A percentile compares a stretch with the other conserved stretches of the same genome.
Evolutionary conservation across 176 grass and related monocot species (phyloP).

Genomic region (Canna indica): DNA sequence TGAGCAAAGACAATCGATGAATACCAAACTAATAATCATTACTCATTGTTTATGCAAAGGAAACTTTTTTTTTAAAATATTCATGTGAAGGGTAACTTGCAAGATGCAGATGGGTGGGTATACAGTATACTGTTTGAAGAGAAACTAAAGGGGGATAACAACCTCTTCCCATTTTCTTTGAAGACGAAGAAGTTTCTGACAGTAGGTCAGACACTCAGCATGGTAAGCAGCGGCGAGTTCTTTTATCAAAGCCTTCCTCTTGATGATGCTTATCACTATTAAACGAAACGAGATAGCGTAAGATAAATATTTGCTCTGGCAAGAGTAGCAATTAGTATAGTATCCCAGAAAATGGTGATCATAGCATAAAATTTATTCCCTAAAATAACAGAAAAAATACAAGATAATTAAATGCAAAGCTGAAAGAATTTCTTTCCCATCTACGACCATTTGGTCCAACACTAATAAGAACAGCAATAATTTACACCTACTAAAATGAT

Average conservation of each 20-base stretch:
- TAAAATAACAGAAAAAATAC: too few species aligned
- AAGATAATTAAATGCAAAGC: too few species aligned
- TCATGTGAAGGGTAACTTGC: background rate
- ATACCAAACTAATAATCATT: background rate
- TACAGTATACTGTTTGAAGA: background rate
- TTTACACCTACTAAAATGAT: background rate
- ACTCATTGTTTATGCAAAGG: too few species aligned
- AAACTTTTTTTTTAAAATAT: too few species aligned
- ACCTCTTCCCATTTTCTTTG: slow-evolving; percentile 79
- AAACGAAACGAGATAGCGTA: slow-evolving; percentile 6
- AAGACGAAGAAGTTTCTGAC: slow-evolving; percentile 64
- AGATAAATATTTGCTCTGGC: background rate
- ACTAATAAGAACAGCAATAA: background rate
- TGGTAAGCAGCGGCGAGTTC: slow-evolving; percentile 70
- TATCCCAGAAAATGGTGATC: background rate
- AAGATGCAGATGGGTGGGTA: background rate
- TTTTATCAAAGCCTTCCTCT: slow-evolving; percentile 83
- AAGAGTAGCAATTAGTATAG: background rate
- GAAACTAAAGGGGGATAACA: background rate
- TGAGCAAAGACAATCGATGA: background rate
- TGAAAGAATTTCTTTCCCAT: background rate
- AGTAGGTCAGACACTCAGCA: slow-evolving; percentile 41
- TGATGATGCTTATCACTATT: slow-evolving; percentile 84
- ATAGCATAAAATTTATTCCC: background rate
- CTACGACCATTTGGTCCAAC: background rate